Percentiles rank a stretch among this genome's conserved stretches.
Conservation (phyloP, 495 filamentous ascomycete genomes). For the Neohortaea acidophila region DNA sequence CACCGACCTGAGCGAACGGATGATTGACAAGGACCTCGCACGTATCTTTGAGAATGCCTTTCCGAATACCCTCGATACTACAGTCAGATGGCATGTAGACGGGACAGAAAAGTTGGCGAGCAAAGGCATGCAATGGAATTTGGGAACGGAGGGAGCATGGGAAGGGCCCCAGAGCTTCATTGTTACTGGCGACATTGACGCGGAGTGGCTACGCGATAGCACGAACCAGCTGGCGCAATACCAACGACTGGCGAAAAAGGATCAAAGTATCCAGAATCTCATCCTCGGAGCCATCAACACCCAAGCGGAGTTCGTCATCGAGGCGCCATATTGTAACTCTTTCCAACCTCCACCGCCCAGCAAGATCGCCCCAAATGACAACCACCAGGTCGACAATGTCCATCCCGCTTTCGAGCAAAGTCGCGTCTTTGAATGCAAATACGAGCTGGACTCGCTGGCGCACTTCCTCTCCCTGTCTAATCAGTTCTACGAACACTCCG, state of each 20-base stretch:
- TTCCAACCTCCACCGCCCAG: constrained; percentile 88
- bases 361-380: constrained; percentile 48
- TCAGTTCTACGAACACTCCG: constrained; percentile 68
- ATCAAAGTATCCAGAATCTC: constrained; percentile 55
- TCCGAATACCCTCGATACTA: constrained; percentile 88
- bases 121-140: constrained; percentile 11
- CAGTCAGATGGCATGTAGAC: constrained; percentile 61
- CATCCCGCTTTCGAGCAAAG: constrained; percentile 73
- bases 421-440: constrained; percentile 95
- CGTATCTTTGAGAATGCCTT: constrained; percentile 95
- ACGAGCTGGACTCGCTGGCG: constrained; percentile 90
- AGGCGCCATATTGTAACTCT: constrained; percentile 93
- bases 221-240: constrained; percentile 92
- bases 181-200: constrained; percentile 97
- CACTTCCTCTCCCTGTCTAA: constrained; percentile 78
- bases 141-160: constrained; percentile 45
- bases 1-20: constrained; percentile 55
- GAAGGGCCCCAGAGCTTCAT: constrained; percentile 81
- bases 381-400: constrained; percentile 67
- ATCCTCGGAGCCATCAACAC: constrained; percentile 95
- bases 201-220: constrained; percentile 94
- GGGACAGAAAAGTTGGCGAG: constrained; percentile 29
- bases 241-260: constrained; percentile 65
- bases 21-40: constrained; percentile 79
- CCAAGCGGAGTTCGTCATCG: constrained; percentile 84